Conservation (phyloP, 2,329 filamentous ascomycete genomes). For the Ascomycota sp. region DNA sequence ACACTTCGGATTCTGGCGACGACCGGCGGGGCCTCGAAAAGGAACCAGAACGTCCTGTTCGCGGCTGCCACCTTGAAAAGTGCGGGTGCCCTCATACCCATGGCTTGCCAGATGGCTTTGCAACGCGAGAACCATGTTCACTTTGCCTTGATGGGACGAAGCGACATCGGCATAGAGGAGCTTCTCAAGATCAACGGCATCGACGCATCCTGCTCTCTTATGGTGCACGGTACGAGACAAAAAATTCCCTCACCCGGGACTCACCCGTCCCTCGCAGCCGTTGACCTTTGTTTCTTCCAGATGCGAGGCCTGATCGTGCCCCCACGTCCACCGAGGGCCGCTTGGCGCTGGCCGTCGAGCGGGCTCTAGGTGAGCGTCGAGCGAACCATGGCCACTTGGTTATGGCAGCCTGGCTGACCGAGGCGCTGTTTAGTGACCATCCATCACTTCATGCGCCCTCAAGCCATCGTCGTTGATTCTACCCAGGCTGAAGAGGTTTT, state of each 20-base stretch:
- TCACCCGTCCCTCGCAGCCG: neutral
- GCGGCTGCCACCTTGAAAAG: conserved; percentile 56
- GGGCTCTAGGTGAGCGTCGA: conserved; percentile 37
- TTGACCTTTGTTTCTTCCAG: conserved; percentile 15
- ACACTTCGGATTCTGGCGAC: conserved; percentile 39
- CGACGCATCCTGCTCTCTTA: conserved; percentile 45
- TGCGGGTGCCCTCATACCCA: conserved; percentile 49
- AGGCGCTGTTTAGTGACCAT: conserved; percentile 31
- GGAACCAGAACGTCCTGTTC: conserved; percentile 59
- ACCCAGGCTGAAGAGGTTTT: conserved; percentile 44
- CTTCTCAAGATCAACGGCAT: conserved; percentile 64
- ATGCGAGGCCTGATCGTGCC: conserved; percentile 62
- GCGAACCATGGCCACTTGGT: neutral
- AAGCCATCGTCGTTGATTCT: conserved; percentile 54
- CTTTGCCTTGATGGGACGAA: conserved; percentile 57
- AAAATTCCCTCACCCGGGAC: neutral
- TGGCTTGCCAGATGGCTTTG: conserved; percentile 71
- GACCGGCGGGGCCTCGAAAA: conserved; percentile 26
- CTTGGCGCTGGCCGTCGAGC: conserved; percentile 41
- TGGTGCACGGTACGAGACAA: conserved; percentile 30
- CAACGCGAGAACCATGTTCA: conserved; percentile 57
- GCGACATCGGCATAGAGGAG: conserved; percentile 45
- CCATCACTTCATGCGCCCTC: conserved; percentile 53
- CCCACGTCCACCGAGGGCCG: conserved; percentile 48
- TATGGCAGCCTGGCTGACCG: neutral